Conservation (phyloP, 1,284 basidiomycete genomes). For the Moesziomyces globuligerus region DNA sequence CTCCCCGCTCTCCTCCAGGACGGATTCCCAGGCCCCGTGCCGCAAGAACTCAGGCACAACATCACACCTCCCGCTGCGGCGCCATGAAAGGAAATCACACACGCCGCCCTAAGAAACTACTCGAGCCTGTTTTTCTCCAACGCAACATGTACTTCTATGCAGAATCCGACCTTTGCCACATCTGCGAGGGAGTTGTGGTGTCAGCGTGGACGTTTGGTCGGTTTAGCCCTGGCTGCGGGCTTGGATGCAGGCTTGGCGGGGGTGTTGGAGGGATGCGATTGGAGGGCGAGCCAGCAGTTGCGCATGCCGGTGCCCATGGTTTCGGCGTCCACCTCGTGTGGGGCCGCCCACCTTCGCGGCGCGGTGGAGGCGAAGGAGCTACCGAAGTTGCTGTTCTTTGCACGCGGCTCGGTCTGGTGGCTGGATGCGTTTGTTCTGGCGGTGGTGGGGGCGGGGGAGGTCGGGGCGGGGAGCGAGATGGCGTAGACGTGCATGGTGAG, state of each 20-base stretch:
- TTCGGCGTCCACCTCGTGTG: conserved; percentile 41
- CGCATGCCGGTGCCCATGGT: conserved; percentile 58
- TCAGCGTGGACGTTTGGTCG: conserved; percentile 2
- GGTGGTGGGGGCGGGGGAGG: no score
- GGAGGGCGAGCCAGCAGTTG: conserved; percentile 41
- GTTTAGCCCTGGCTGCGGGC: neutral
- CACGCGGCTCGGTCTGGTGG: neutral
- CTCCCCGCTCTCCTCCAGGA: conserved; percentile 31
- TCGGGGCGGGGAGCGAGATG: neutral
- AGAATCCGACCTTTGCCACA: conserved; percentile 11
- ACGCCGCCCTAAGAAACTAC: no score
- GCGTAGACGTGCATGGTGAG: conserved; percentile 83
- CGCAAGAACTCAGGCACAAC: conserved; percentile 25
- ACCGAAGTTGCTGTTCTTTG: conserved; percentile 40
- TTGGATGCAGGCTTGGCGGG: neutral
- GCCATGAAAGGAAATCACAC: conserved; percentile 4
- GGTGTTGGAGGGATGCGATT: no score
- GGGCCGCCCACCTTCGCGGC: conserved; percentile 31
- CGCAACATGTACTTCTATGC: conserved; percentile 37
- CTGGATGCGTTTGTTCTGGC: no score
- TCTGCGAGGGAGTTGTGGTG: no score
- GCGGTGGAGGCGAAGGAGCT: conserved; percentile 17
- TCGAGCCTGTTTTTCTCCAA: neutral
- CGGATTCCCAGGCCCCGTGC: conserved; percentile 32
- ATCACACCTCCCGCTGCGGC: conserved; percentile 1